Evolutionary conservation across 2,329 filamentous ascomycete genomes (phyloP), one percentile per base, ranked within the genome.

Genomic region (Curvularia lunata): DNA sequence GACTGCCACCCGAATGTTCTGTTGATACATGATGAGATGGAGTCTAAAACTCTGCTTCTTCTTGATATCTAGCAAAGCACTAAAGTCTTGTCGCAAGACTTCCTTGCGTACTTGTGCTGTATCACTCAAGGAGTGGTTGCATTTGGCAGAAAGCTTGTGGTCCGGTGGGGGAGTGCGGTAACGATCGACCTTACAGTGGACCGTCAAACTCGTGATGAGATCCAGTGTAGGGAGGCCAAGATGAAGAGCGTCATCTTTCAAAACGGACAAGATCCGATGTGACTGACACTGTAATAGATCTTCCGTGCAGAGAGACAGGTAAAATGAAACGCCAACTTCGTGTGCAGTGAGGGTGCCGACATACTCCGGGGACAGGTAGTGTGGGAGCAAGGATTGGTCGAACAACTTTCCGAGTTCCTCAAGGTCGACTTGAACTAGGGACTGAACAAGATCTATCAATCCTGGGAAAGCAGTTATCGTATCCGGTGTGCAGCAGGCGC

Each of bases 121-220:
- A 5, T 32, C 45, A 10, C 18, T 27, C 32, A 38, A 23, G 16
- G 28, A 4, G 19, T 38, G 34, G 5, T 27, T 25, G 10, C 27
- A 46, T 37, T 27, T 23, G 16, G 25, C 8, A 5, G 13, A 46
- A 12, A 27, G 41, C 8, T 19, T 9, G 12, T 46, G 41, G 2
- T 46, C n/a, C n/a, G 19, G 41, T 25, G 25, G 37, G 3, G 46
- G 38, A 21, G 38, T 55, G 21, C 53, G 53, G 46, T 55, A 50
- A 10, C 25, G 47, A 50, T 55, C 47, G 6, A 50, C 13, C 16
- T 50, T 55, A 30, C 53, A 57, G 28, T 52, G 54, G 13, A 57
- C 28, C 6, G 30, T 57, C 42, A 57, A n/a, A 19, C n/a, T 43
- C 18, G 48, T 37, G 9, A 57, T 47, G 10, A 42, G 10, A n/a